A percentile compares a stretch with the other conserved stretches of the same genome.
These are phyloP conservation scores for Alternaria sp. DNA, from an alignment of 2,329 filamentous ascomycete genomes.

Conservation along the genomic window DNA sequence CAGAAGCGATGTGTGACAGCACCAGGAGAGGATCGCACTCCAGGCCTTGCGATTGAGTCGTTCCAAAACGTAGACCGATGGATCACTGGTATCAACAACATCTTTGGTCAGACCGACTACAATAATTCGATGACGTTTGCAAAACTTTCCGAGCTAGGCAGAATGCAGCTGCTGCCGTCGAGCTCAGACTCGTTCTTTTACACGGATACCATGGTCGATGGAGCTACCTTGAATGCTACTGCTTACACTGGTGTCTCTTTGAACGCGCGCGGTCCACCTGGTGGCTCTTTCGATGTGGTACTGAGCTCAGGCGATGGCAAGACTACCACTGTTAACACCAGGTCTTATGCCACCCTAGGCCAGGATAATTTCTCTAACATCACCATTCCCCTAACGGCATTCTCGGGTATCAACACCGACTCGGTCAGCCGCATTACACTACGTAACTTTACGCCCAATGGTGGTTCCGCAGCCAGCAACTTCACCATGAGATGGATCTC, in stretches of 20 bases:
- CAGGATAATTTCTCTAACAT: slow-evolving; percentile 11
- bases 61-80: slow-evolving; percentile 13
- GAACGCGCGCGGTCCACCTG: slow-evolving; percentile 6
- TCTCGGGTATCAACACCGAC: slow-evolving; percentile 2
- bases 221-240: slow-evolving; percentile 6
- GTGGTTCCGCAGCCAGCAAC: slow-evolving; percentile 6
- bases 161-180: slow-evolving; percentile 10
- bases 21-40: slow-evolving; percentile 11
- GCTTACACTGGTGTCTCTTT: slow-evolving; percentile 8
- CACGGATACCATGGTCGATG: slow-evolving; percentile 4
- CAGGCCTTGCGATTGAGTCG: slow-evolving; percentile 9
- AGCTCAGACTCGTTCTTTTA: slow-evolving; percentile 8
- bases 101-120: slow-evolving; percentile 10
- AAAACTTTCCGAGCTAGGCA: slow-evolving; percentile 8
- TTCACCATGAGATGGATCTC: slow-evolving; percentile 10
- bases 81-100: slow-evolving; percentile 16
- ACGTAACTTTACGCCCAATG: slow-evolving; percentile 9
- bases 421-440: slow-evolving; percentile 8
- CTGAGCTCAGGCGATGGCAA: background rate
- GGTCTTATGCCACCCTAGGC: slow-evolving; percentile 2
- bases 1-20: slow-evolving; percentile 13
- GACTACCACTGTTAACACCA: slow-evolving; percentile 5
- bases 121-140: slow-evolving; percentile 14
- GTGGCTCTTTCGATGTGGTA: slow-evolving; percentile 11
- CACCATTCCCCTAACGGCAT: slow-evolving; percentile 9